phyloP scores from a whole-genome alignment of 176 grass and related monocot genomes.

The Avena sativa region DNA sequence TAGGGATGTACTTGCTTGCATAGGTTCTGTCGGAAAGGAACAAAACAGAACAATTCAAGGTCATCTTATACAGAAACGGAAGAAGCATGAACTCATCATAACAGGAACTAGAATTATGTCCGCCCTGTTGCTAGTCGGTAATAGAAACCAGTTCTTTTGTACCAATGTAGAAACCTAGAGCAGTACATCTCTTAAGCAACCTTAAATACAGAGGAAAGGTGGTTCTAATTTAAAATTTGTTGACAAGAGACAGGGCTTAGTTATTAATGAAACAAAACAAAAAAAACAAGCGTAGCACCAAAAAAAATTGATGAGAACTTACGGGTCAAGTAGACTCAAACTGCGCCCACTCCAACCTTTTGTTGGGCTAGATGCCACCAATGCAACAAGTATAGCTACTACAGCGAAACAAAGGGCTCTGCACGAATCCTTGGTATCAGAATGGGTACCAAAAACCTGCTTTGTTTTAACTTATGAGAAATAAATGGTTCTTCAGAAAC shows the following conservation, averaged over 20 bases:
- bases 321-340: conserved; percentile 99
- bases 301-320: conserved; percentile 47
- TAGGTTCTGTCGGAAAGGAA: conserved; percentile 76
- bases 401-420: conserved; percentile 86
- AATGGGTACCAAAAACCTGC: conserved; percentile 4
- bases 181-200: background rate
- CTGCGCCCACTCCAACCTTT: conserved; percentile 99
- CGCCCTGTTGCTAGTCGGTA: background rate
- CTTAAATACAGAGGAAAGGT: conserved; percentile 15
- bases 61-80: conserved; percentile 35
- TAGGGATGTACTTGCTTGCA: conserved; percentile 99
- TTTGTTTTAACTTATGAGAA: conserved; percentile 10
- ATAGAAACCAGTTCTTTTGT: conserved; percentile 4
- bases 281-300: background rate
- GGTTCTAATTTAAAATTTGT: background rate
- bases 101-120: conserved; percentile 10
- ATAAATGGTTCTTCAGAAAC: conserved; percentile 29
- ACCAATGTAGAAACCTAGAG: background rate
- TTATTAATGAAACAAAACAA: conserved; percentile 15
- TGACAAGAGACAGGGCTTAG: background rate
- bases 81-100: conserved; percentile 14
- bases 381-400: conserved; percentile 74
- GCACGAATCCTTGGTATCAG: conserved; percentile 51
- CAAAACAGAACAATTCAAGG: conserved; percentile 14
- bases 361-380: conserved; percentile 99